These are phyloP conservation scores for Trichophyton schoenleinii DNA, from an alignment of 2,329 filamentous ascomycete species.

Conservation along the genomic window DNA sequence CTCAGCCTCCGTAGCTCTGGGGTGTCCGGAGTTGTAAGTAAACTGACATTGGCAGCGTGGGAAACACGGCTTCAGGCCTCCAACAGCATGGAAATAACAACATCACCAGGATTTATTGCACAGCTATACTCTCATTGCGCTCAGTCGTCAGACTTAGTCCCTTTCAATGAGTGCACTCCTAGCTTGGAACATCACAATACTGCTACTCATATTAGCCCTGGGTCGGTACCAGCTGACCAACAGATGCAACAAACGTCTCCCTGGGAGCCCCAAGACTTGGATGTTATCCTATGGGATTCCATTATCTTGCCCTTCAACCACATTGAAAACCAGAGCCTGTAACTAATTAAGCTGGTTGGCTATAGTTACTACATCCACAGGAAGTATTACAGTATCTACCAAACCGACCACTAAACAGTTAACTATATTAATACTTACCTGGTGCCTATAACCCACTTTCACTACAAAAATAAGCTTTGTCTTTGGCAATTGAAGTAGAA, in stretches of 20 bases:
- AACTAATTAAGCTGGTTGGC: background rate
- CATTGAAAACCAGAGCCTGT: background rate
- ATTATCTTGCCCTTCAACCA: background rate
- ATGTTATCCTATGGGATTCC: background rate
- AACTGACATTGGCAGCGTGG: background rate
- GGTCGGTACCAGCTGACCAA: background rate
- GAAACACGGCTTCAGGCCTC: background rate
- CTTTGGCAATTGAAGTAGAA: no score
- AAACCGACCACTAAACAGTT: background rate
- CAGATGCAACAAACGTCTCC: background rate
- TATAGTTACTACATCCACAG: background rate
- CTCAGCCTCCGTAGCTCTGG: background rate
- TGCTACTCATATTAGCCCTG: background rate
- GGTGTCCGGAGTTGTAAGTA: background rate
- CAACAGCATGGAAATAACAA: background rate
- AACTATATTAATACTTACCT: no score
- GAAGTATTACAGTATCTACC: background rate
- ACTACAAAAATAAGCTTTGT: no score
- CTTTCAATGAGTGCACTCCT: background rate
- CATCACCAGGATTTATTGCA: background rate
- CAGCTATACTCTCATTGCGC: background rate
- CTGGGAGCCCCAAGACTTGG: background rate
- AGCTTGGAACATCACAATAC: background rate
- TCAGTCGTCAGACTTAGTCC: background rate
- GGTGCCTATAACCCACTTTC: no score